A percentile compares a stretch with the other conserved stretches of the same genome.
These are phyloP conservation scores for Sicyos baderoa DNA, from an alignment of 306 rosid species.

Conservation along the genomic window DNA sequence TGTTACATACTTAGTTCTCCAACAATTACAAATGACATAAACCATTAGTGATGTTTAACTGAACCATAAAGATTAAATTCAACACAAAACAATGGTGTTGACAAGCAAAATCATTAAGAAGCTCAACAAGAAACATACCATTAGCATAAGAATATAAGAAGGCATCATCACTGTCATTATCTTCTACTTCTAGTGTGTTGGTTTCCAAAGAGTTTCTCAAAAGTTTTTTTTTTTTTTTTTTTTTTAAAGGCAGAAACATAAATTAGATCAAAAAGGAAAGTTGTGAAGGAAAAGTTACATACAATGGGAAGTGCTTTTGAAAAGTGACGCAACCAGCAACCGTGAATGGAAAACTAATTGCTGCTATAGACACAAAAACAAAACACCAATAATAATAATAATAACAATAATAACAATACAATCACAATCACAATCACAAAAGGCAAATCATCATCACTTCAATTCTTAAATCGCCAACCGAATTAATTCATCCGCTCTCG, in stretches of 20 bases:
- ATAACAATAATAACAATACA: no score
- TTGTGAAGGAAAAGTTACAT: background rate
- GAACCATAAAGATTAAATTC: no score
- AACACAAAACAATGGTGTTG: no score
- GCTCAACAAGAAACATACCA: background rate
- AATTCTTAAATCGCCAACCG: background rate
- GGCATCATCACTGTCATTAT: background rate
- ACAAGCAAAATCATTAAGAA: no score
- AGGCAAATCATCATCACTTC: conserved; percentile 12
- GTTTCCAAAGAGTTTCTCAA: background rate
- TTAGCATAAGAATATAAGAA: background rate
- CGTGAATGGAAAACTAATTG: conserved; percentile 13
- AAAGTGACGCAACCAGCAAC: conserved; percentile 14
- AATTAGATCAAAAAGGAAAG: conserved; percentile 11
- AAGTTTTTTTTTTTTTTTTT: no score
- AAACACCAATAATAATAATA: background rate
- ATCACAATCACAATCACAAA: conserved; percentile 13
- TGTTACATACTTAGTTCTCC: no score
- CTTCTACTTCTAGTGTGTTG: background rate
- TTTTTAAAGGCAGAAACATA: conserved; percentile 13
- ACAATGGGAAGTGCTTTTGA: background rate
- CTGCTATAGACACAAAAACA: conserved; percentile 9
- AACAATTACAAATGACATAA: no score
- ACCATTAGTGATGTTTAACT: no score
- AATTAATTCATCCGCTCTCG: conserved; percentile 36